Evolutionary conservation across 2,329 filamentous ascomycete genomes (phyloP), one percentile per base, ranked within the genome.

Genomic region (Fusarium sp.): DNA sequence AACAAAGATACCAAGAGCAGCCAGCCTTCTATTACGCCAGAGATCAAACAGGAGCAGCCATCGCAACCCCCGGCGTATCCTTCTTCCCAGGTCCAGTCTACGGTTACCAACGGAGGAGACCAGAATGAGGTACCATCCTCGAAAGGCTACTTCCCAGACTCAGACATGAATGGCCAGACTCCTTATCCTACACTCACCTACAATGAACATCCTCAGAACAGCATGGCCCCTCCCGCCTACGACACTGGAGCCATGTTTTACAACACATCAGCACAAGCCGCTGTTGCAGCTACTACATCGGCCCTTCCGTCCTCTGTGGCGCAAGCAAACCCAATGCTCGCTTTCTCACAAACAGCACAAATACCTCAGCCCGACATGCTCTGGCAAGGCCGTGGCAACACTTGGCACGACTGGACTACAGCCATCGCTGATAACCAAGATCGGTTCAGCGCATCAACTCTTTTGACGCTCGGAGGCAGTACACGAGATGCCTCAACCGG

Each of bases 341-440:
- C 78, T 3, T 84, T 83, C 4, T 78, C 80, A 3, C 80, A 82
- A 57, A 72, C 80, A 5, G 73, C 78, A 6, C 81, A 76, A n/a
- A 71, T 77, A 19, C 65, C 69, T 8, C 71, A 76, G 31, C 62
- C 75, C 7, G 76, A 78, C n/a, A 74, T 75, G 62, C 75, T 79
- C 66, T 81, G 76, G 78, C 76, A 76, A 36, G 65, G 66, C 13
- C 74, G 77, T 5, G 80, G 78, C 9, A 87, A 83, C 62, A 80
- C 84, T 0, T 88, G 85, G 85, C 81, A 85, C 17, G 83, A 87
- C 75, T 88, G 86, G 86, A 84, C 84, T 10, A 80, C 82, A 1
- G 84, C 84, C 54, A 83, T 88, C 28, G 80, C 82, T 34, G 82
- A 85, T 66, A 83, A 76, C 34, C 83, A 85, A 59, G 83, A 85